phyloP scores from a whole-genome alignment of 495 filamentous ascomycete genomes.

The Trichocladium uniseriatum region DNA sequence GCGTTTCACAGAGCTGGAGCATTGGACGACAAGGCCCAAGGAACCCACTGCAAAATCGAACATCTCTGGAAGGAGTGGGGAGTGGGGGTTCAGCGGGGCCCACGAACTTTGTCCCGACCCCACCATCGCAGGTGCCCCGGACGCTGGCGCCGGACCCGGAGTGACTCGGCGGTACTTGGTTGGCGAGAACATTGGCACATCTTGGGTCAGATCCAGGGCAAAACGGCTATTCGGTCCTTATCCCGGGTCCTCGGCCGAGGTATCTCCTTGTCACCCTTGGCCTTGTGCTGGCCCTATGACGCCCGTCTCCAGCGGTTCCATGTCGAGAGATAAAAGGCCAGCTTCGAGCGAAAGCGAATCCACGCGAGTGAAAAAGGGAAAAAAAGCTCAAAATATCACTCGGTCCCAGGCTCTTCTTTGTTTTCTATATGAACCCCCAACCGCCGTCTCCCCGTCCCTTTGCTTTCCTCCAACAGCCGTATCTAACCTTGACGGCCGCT shows the following conservation, averaged over 20 bases:
- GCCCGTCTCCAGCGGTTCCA: background rate
- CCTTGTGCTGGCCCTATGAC: constrained; percentile 7
- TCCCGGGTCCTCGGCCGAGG: constrained; percentile 5
- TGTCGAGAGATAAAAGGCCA: background rate
- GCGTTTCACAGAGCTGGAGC: background rate
- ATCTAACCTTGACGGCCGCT: background rate
- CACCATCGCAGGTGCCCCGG: constrained; percentile 1
- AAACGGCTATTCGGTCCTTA: constrained; percentile 15
- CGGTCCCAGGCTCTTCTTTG: background rate
- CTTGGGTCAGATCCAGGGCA: background rate
- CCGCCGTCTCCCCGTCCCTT: background rate
- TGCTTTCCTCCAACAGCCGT: background rate
- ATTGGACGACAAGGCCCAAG: background rate
- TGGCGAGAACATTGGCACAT: background rate
- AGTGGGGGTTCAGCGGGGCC: constrained; percentile 1
- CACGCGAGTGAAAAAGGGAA: too few species aligned
- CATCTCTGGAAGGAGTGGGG: too few species aligned
- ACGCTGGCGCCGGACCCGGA: constrained; percentile 2
- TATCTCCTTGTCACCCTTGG: constrained; percentile 11
- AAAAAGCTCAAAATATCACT: too few species aligned
- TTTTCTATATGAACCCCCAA: background rate
- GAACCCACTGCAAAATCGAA: too few species aligned
- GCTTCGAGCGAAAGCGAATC: too few species aligned
- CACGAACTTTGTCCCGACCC: background rate
- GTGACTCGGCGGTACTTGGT: constrained; percentile 11